Evolutionary conservation across 2,329 filamentous ascomycete genomes (phyloP).

Genomic region (Trichoderma brevicompactum): DNA sequence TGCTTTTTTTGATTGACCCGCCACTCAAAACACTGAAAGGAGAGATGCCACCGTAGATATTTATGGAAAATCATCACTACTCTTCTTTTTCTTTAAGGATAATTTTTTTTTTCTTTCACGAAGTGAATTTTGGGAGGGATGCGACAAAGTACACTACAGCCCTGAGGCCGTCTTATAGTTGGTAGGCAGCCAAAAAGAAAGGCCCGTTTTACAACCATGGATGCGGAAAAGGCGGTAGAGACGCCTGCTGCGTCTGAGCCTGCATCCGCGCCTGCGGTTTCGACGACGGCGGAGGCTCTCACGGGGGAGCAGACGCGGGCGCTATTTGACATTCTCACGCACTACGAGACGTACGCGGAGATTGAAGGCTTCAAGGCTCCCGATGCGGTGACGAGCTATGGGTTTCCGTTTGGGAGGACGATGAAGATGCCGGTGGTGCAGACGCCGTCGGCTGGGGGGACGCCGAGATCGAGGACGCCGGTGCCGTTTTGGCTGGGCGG

Average conservation of each 20-base stretch:
- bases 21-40: not conserved
- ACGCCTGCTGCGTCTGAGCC: not conserved
- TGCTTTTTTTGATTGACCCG: not conserved
- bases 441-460: slow-evolving; percentile 31
- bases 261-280: not conserved
- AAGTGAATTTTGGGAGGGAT: not conserved
- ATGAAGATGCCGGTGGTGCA: slow-evolving; percentile 29
- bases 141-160: not conserved
- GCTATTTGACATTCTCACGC: slow-evolving; percentile 63
- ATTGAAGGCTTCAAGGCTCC: slow-evolving; percentile 73
- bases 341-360: slow-evolving; percentile 66
- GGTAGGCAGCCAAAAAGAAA: not conserved
- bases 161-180: not conserved
- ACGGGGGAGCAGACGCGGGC: slow-evolving; percentile 53
- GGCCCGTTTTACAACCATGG: slow-evolving; percentile 2
- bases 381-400: slow-evolving; percentile 67
- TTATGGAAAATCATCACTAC: no score
- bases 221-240: not conserved
- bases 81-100: not conserved
- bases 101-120: not conserved
- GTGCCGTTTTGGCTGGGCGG: slow-evolving; percentile 29
- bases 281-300: slow-evolving; percentile 28
- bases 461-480: slow-evolving; percentile 38
- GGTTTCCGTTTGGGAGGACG: slow-evolving; percentile 64
- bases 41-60: not conserved